Evolutionary conservation across 768 basidiomycete genomes (phyloP).

Genomic region (Mycena floridula): DNA sequence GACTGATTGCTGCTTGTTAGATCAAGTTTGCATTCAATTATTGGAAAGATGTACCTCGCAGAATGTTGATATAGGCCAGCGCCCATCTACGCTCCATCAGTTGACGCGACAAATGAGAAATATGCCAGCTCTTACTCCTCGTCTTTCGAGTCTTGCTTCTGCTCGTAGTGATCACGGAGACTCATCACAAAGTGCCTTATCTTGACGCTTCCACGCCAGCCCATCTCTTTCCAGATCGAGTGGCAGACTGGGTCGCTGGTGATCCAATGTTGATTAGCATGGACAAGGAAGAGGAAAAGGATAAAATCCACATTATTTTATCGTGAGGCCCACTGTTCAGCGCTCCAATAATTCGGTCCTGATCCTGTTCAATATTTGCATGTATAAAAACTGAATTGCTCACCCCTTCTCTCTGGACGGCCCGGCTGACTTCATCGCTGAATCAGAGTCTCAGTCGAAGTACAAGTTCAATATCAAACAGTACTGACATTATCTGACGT

Average conservation of each 20-base stretch:
- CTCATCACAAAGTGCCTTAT: constrained; percentile 29
- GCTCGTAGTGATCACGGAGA: constrained; percentile 26
- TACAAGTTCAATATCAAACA: background rate
- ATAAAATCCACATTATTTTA: constrained; percentile 21
- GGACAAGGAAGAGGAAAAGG: too few species aligned
- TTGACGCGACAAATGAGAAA: too few species aligned
- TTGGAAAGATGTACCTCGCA: too few species aligned
- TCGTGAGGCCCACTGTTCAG: constrained; percentile 29
- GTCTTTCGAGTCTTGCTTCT: constrained; percentile 8
- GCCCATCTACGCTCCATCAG: too few species aligned
- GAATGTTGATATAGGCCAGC: too few species aligned
- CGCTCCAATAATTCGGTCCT: constrained; percentile 25
- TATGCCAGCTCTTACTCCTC: too few species aligned
- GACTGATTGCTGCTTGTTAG: too few species aligned
- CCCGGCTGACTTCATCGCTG: constrained; percentile 18
- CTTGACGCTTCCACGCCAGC: constrained; percentile 31
- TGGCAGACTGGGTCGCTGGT: too few species aligned
- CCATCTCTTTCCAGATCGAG: constrained; percentile 33
- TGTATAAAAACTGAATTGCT: too few species aligned
- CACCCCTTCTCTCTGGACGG: constrained; percentile 23
- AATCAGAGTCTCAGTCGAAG: background rate
- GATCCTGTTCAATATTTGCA: too few species aligned
- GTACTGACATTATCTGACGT: constrained; percentile 15
- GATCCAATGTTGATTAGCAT: too few species aligned
- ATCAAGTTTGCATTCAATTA: too few species aligned